Conservation (phyloP, 768 basidiomycete species). For the Mrakia frigida region DNA sequence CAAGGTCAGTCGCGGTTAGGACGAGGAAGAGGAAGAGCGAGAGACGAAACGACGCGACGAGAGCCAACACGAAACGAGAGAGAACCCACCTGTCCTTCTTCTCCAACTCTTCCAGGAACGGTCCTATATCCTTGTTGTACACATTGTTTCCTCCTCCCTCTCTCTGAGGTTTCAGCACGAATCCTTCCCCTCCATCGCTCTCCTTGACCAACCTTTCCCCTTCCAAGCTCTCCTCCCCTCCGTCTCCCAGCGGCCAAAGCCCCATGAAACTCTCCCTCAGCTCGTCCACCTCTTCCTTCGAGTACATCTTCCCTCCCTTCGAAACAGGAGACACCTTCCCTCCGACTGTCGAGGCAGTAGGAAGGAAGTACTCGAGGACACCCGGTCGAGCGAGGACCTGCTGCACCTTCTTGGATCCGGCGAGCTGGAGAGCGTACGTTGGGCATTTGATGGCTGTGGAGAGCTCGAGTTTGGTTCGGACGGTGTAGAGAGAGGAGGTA, state of each 20-base stretch:
- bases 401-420: constrained; percentile 93
- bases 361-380: constrained; percentile 67
- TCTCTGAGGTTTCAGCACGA: constrained; percentile 94
- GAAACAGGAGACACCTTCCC: constrained; percentile 10
- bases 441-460: constrained; percentile 90
- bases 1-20: background rate
- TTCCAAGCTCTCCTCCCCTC: constrained; percentile 40
- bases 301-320: constrained; percentile 38
- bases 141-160: constrained; percentile 98
- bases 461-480: constrained; percentile 71
- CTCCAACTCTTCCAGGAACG: constrained; percentile 63
- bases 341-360: background rate
- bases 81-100: constrained; percentile 36
- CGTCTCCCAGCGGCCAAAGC: constrained; percentile 70
- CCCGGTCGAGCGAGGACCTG: constrained; percentile 72
- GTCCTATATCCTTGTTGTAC: constrained; percentile 74
- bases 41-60: background rate
- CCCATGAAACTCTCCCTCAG: constrained; percentile 76
- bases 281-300: constrained; percentile 49
- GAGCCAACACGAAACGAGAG: background rate
- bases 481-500: constrained; percentile 54
- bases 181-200: constrained; percentile 46
- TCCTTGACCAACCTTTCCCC: constrained; percentile 36
- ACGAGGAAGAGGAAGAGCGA: no score
- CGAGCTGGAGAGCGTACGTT: constrained; percentile 81